Evolutionary conservation across 2,329 filamentous ascomycete species (phyloP).

Genomic region (Tympanopsis confertula): DNA sequence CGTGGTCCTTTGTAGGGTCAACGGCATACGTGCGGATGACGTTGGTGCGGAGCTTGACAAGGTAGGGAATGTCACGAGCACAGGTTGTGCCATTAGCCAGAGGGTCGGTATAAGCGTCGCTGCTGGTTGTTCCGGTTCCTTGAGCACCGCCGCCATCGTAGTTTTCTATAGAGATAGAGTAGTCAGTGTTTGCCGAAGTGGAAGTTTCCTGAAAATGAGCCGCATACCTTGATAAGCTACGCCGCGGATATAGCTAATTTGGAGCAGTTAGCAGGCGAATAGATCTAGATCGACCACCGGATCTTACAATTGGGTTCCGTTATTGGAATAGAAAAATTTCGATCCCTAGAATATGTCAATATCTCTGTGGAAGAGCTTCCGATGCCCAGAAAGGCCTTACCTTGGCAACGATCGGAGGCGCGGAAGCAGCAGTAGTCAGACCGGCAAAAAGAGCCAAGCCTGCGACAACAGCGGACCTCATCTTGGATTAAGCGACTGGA

Average conservation of each 20-base stretch:
- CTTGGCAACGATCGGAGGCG: too few species aligned
- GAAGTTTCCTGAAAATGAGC: too few species aligned
- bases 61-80: slow-evolving; percentile 1
- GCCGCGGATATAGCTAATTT: neutral
- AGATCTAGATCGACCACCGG: neutral
- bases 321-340: neutral
- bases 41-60: slow-evolving; percentile 23
- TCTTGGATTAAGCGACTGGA: too few species aligned
- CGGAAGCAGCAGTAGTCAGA: too few species aligned
- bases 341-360: slow-evolving; percentile 1
- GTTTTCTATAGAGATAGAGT: too few species aligned
- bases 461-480: too few species aligned
- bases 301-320: slow-evolving; percentile 1
- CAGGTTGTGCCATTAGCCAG: neutral
- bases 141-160: neutral
- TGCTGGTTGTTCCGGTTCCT: neutral
- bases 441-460: too few species aligned
- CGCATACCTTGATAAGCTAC: neutral
- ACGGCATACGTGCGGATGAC: slow-evolving; percentile 56
- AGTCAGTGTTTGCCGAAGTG: too few species aligned
- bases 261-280: neutral
- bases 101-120: neutral
- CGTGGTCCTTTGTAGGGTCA: slow-evolving; percentile 46
- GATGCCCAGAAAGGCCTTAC: too few species aligned
- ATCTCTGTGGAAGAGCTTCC: too few species aligned